These are phyloP conservation scores for Backusella mclennaniae DNA, from an alignment of 192 early-diverging fungal species.

Conservation along the genomic window DNA sequence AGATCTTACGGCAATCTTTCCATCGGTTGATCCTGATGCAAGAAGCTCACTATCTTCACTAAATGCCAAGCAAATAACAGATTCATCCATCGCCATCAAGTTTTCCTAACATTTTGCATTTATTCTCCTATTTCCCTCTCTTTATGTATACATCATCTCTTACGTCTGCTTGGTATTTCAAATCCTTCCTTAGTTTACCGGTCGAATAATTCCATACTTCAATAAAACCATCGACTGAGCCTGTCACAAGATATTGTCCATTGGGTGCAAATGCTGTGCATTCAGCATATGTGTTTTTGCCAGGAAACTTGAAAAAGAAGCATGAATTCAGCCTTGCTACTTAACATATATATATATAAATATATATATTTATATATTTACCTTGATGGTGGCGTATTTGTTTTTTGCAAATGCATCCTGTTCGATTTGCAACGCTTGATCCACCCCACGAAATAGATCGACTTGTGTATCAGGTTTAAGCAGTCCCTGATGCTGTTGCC, in stretches of 20 bases:
- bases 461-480: conserved; percentile 64
- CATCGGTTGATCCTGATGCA: conserved; percentile 83
- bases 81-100: conserved; percentile 89
- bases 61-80: conserved; percentile 78
- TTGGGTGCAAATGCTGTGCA: conserved; percentile 79
- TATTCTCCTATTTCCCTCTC: not conserved
- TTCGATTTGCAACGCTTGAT: conserved; percentile 54
- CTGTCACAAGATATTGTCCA: conserved; percentile 83
- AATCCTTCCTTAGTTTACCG: conserved; percentile 83
- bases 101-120: conserved; percentile 55
- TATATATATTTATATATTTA: conserved; percentile 30
- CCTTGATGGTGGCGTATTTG: conserved; percentile 80
- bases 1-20: conserved; percentile 70
- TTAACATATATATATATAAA: no score
- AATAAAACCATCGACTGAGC: conserved; percentile 92
- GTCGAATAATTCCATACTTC: conserved; percentile 94
- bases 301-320: conserved; percentile 57
- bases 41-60: conserved; percentile 75
- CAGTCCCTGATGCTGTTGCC: conserved; percentile 83
- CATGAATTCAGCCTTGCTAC: no score
- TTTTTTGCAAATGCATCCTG: conserved; percentile 71
- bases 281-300: conserved; percentile 78
- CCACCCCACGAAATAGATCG: conserved; percentile 78
- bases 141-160: not conserved
- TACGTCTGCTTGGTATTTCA: conserved; percentile 90